A percentile compares a stretch with the other conserved stretches of the same genome.
Conservation (phyloP, 257 asterid species). For the Rubia yunnanensis region DNA sequence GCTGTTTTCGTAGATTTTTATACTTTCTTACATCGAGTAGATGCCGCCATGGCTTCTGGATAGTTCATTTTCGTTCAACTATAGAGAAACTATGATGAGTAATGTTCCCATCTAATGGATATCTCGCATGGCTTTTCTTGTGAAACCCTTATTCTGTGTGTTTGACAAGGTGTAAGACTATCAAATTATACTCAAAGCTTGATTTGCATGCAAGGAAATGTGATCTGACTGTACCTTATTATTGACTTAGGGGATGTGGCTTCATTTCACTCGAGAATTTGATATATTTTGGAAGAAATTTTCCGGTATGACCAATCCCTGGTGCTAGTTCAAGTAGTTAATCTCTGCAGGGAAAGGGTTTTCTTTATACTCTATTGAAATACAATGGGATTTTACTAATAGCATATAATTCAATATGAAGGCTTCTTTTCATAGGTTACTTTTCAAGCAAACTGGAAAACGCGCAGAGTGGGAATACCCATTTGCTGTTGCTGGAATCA, state of each 20-base stretch:
- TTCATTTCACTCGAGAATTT: slow-evolving; percentile 89
- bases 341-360: slow-evolving; percentile 6
- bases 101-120: no score
- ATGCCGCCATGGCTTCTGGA: background rate
- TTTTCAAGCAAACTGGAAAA: slow-evolving; percentile 60
- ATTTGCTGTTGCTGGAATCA: slow-evolving; percentile 89
- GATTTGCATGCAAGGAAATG: background rate
- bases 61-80: background rate
- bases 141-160: background rate
- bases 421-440: slow-evolving; percentile 81
- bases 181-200: background rate
- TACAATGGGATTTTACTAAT: slow-evolving; percentile 41
- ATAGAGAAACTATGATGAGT: background rate
- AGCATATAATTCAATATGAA: slow-evolving; percentile 44
- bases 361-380: background rate
- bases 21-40: background rate
- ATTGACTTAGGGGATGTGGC: slow-evolving; percentile 77
- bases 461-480: slow-evolving; percentile 95
- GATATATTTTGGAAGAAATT: slow-evolving; percentile 64
- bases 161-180: background rate
- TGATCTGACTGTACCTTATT: slow-evolving; percentile 19
- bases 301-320: slow-evolving; percentile 60
- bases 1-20: background rate
- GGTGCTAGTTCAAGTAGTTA: slow-evolving; percentile 18
- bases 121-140: background rate